Base-by-base conservation (phyloP, 305 asterid genomes). In the Fraxinus albicans region DNA sequence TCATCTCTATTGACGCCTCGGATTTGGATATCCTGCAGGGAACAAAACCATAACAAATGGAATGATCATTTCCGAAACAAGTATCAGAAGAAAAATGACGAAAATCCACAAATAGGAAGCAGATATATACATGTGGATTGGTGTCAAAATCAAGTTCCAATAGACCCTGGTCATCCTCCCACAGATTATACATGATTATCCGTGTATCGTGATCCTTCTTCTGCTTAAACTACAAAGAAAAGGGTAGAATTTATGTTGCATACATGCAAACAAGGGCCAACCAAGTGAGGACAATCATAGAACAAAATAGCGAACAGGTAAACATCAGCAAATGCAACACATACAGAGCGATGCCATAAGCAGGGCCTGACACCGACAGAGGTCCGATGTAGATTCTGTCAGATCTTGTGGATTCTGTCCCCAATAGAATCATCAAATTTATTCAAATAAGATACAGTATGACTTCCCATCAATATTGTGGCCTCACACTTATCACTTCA, bases 1-100 rank as follows among this genome's bases (percentile, higher is more conserved):
- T 91, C 96, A 85, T 95, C 99, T 86, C 99, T 91, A 78, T 95
- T 96, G 89, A 92, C 99, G 0, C 98, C 98, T 91, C 99, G 90
- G 86, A 95, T 96, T 91, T 93, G 98, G 83, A 96, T 95, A 88
- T 96, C 99, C 98, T 95, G 82, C 85, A 82, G 78, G 36, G 58
- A 88, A 44, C 70, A 75, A 81, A 25, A 63, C 36, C 73, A 82
- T 38, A 76, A 40, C 42, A 74, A 65, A 58, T 53, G 58, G 47
- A 79, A 72, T 38, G 40, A 36, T 47, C 2, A 72, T 25, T 72
- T 31, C 25, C 4, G 15, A 27, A 27, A 12, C 42, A 19, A 27
- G 6, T 10, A 8, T 77, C 44, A 76, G 35, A n/a, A 25, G 44
- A 78, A 69, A 83, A 80, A 74, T 47, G 79, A 42, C 67, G 63